A percentile compares a stretch with the other conserved stretches of the same genome.
Conservation (phyloP, 352 stramenopile genomes). For the Pythium brassicae region DNA sequence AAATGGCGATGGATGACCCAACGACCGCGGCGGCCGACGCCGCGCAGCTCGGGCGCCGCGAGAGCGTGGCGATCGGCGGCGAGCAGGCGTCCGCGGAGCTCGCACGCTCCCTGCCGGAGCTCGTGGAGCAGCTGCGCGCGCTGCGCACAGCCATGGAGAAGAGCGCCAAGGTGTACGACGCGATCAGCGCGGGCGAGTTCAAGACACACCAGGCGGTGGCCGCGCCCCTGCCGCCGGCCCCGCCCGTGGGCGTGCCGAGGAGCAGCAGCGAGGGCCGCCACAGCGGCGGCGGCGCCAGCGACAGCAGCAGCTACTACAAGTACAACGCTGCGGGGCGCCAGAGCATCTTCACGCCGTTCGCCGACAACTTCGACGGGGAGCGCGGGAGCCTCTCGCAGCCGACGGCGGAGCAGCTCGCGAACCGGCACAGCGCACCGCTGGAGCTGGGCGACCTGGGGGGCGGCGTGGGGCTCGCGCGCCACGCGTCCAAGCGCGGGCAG, state of each 20-base stretch:
- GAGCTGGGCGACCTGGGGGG: constrained; percentile 9
- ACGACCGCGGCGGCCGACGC: not conserved
- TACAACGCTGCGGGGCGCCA: constrained; percentile 6
- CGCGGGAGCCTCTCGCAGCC: constrained; percentile 8
- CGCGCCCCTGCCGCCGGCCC: constrained; percentile 5
- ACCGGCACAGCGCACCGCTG: constrained; percentile 14
- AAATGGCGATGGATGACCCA: constrained; percentile 1
- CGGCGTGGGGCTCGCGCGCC: constrained; percentile 16
- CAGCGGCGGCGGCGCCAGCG: not conserved
- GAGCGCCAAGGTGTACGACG: constrained; percentile 69
- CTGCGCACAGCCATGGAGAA: constrained; percentile 67
- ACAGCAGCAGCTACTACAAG: not conserved
- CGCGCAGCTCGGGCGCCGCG: constrained; percentile 7
- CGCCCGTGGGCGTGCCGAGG: not conserved
- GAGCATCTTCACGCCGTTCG: constrained; percentile 40
- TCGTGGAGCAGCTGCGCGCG: constrained; percentile 56
- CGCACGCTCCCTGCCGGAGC: constrained; percentile 49
- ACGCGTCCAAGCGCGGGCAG: constrained; percentile 23
- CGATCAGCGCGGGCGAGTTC: constrained; percentile 28
- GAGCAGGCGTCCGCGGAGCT: constrained; percentile 33
- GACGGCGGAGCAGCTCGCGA: not conserved
- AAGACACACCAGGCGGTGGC: constrained; percentile 7
- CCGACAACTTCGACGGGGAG: constrained; percentile 5
- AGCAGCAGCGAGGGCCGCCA: constrained; percentile 5
- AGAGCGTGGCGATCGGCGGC: constrained; percentile 22